Percentiles rank a stretch among this genome's conserved stretches.
Evolutionary conservation across 2,329 filamentous ascomycete genomes (phyloP).

Genomic region (Sporothrix variecibatus): DNA sequence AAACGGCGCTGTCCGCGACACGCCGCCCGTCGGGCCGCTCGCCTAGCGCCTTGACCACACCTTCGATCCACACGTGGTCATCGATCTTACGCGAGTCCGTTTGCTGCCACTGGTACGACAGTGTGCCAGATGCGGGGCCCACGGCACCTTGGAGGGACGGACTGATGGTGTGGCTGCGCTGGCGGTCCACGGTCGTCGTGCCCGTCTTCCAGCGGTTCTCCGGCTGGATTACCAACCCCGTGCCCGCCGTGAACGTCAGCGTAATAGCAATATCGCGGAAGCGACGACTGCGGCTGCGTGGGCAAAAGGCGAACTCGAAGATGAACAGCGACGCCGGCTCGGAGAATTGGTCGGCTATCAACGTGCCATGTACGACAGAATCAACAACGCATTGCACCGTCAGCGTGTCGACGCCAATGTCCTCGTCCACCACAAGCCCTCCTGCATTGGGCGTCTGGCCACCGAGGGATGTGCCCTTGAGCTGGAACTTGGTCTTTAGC

Average conservation of each 20-base stretch:
- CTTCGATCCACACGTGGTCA: conserved; percentile 18
- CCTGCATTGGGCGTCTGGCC: conserved; percentile 13
- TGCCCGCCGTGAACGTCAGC: conserved; percentile 16
- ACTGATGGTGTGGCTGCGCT: conserved; percentile 22
- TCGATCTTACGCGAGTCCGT: conserved; percentile 18
- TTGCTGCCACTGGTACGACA: conserved; percentile 18
- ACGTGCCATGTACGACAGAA: conserved; percentile 16
- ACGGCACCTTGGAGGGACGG: conserved; percentile 9
- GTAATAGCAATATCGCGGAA: conserved; percentile 16
- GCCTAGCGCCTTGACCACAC: conserved; percentile 12
- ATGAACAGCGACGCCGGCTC: conserved; percentile 18
- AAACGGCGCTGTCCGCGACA: conserved; percentile 8
- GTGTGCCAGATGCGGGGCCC: neutral
- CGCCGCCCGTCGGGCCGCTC: conserved; percentile 15
- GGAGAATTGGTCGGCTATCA: neutral
- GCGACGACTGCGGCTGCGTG: conserved; percentile 19
- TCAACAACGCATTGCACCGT: conserved; percentile 14
- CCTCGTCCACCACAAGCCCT: conserved; percentile 11
- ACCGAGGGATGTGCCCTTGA: conserved; percentile 7
- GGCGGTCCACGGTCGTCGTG: conserved; percentile 9
- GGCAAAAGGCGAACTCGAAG: conserved; percentile 15
- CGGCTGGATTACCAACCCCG: conserved; percentile 9
- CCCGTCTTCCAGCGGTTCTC: conserved; percentile 15
- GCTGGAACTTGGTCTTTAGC: conserved; percentile 14
- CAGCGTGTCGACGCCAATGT: conserved; percentile 3